Base-by-base conservation (phyloP, 139 green algal species). In the Astrephomene gubernaculifera region DNA sequence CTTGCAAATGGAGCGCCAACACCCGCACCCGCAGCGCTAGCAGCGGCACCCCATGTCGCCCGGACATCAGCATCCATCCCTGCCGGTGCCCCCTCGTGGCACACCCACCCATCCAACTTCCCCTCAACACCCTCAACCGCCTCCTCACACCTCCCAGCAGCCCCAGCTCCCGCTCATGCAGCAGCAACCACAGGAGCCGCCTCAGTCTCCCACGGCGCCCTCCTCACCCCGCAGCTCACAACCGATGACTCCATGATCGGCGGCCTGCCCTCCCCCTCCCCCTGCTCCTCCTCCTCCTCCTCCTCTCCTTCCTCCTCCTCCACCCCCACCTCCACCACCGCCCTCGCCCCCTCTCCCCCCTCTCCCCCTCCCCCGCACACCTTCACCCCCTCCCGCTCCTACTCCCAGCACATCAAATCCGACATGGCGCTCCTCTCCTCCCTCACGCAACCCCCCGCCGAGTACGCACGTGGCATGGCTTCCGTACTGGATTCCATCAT, bases 401-500 rank as follows among this genome's bases (percentile, higher is more conserved):
- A 81, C 53, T 81, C 73, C 45, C 45, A 65, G 33, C 88, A 89
- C 72, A 91, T 91, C 36, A 83, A 87, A 38, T 54, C 39, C 25
- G 71, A 91, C 72, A 29, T 4, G 27, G 31, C 61, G 5, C 79
- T 91, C 36, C 44, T 91, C 43, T 29, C 74, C 7, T 5, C 64
- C 67, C 79, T 91, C 41, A 12, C 36, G 2, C 38, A 87, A 29
- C 5, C 53, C 29, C 88, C 88, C 14, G 22, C 9, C 10, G 4
- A 52, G 33, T 91, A 76, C 71, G 88, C 88, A 0, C 31, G 85
- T 53, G 88, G 84, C 65, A 76, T 79, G 49, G 63, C 63, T 9
- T 72, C 54, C 7, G 70, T 95, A 19, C 69, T 96, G 33, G 94
- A 96, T 83, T 90, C 91, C 17, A 93, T 97, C 67, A 92, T 96